Percentiles rank a stretch among this genome's conserved stretches.
Evolutionary conservation across 495 filamentous ascomycete genomes (phyloP).

Genomic region (Symbiotaphrina buchneri): DNA sequence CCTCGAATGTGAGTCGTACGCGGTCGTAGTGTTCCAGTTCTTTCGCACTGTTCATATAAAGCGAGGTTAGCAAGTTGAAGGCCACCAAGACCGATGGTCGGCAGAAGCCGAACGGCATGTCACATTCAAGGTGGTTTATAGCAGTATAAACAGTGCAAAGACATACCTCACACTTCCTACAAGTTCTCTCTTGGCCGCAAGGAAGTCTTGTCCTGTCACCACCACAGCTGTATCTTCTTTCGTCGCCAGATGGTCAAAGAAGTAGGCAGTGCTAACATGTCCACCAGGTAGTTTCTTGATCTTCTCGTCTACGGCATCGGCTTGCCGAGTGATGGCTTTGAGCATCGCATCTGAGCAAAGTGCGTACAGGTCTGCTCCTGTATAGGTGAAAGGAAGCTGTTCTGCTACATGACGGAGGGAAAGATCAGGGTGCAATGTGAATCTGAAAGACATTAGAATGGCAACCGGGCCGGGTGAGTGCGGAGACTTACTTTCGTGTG

Average conservation of each 20-base stretch:
- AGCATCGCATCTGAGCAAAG: conserved; percentile 96
- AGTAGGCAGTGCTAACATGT: conserved; percentile 67
- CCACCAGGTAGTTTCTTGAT: conserved; percentile 33
- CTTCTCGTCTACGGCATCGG: conserved; percentile 63
- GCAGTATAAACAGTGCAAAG: background rate
- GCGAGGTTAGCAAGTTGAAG: background rate
- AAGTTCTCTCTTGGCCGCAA: conserved; percentile 56
- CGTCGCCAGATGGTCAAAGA: conserved; percentile 79
- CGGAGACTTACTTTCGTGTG: conserved; percentile 54
- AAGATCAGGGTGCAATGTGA: conserved; percentile 53
- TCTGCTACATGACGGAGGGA: conserved; percentile 56
- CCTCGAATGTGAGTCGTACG: conserved; percentile 66
- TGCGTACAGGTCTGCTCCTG: conserved; percentile 90
- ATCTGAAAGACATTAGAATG: conserved; percentile 21
- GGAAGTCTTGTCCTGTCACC: conserved; percentile 76
- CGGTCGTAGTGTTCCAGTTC: conserved; percentile 81
- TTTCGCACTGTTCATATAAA: conserved; percentile 34
- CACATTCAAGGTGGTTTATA: background rate
- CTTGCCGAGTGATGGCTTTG: conserved; percentile 87
- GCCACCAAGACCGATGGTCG: no score
- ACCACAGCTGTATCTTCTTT: conserved; percentile 64
- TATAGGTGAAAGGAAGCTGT: conserved; percentile 81
- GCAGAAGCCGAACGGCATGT: no score
- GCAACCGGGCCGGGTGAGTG: background rate
- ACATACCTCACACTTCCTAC: conserved; percentile 65